Base-by-base conservation (phyloP, 345 rosid species). In the Arabis alpina region DNA sequence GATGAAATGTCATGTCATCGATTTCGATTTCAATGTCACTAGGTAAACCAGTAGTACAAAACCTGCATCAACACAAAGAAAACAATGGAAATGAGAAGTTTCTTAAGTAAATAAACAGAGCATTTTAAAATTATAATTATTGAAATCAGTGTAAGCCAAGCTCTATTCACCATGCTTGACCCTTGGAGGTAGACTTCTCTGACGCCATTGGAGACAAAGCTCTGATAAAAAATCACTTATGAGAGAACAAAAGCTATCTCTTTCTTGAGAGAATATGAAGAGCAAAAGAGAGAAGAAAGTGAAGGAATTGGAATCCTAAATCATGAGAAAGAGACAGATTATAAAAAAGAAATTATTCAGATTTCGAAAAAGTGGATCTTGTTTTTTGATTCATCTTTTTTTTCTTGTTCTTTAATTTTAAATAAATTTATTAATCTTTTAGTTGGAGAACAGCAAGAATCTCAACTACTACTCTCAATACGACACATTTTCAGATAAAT, bases 1-100 rank as follows among this genome's bases (percentile, higher is more conserved):
- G 95, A 75, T 94, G 97, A 71, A 94, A 94, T 47, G 80, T 78
- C 97, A 94, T 94, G 57, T 89, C 97, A 7, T 83, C 92, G 0
- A 94, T 90, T 67, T 94, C 93, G 71, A 89, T 72, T 41, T 86
- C 84, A 77, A 94, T 82, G 82, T 94, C 97, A 59, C 95, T 94
- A 4, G 99, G 95, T 70, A 94, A 80, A 0, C 97, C 96, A 69
- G 91, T 84, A 7, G 97, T 85, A 72, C 96, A 94, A 66, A 94
- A 91, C 99, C 97, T 94, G 78, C 64, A 78, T 75, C 34, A 2
- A 58, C 15, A 0, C 16, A 4, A 0, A 11, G 9, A 25, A 43
- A 24, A 19, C 23, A 23, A 10, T 1, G 48, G 66, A 14, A 64
- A 52, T 9, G 27, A 39, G 6, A 15, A 25, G 40, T 48, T 15